These are phyloP conservation scores for Scheffersomyces cryptocercus DNA, from an alignment of 1,139 yeast species.

Conservation along the genomic window DNA sequence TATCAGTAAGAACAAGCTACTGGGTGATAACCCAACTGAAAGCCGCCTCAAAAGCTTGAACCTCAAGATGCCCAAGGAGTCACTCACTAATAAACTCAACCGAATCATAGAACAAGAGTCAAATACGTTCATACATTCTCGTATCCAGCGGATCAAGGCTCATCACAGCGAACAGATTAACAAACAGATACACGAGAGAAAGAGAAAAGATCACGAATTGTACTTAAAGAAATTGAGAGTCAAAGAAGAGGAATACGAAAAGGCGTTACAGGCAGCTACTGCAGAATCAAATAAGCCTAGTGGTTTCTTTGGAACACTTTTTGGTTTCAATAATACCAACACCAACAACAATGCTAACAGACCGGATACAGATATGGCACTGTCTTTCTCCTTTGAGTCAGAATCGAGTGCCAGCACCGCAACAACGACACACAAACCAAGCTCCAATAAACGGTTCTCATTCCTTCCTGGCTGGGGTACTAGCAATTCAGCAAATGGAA, in stretches of 20 bases:
- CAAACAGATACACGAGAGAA: constrained; percentile 42
- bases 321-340: constrained; percentile 17
- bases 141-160: constrained; percentile 40
- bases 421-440: not conserved
- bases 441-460: constrained; percentile 8
- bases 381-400: not conserved
- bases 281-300: constrained; percentile 20
- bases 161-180: constrained; percentile 43
- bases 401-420: not conserved
- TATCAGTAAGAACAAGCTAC: not conserved
- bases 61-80: constrained; percentile 16
- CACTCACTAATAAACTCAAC: constrained; percentile 27
- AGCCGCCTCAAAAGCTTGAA: constrained; percentile 6
- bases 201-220: constrained; percentile 41
- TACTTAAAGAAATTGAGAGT: constrained; percentile 36
- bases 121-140: constrained; percentile 37
- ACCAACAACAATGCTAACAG: not conserved
- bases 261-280: constrained; percentile 28
- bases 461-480: constrained; percentile 8
- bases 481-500: too few relatives aligned
- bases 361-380: not conserved
- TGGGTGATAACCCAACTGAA: not conserved
- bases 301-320: constrained; percentile 32
- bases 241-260: constrained; percentile 46
- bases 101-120: constrained; percentile 38